Evolutionary conservation across 2,329 filamentous ascomycete species (phyloP).

Genomic region (Verruconis gallopava): DNA sequence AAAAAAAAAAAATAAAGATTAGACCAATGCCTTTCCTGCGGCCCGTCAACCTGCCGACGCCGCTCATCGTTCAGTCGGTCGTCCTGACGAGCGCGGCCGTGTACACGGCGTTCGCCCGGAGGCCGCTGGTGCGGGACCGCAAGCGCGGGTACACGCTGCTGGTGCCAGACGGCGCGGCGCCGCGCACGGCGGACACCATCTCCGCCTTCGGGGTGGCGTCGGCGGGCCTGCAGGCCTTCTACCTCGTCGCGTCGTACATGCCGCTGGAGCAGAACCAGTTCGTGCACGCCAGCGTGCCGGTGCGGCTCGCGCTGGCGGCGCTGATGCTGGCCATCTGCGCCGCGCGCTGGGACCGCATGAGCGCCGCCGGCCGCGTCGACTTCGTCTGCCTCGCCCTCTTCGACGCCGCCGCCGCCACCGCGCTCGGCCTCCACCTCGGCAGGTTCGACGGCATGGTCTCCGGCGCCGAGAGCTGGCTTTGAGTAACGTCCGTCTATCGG

Average conservation of each 20-base stretch:
- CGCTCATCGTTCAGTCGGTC: neutral
- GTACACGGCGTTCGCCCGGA: neutral
- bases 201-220: neutral
- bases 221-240: neutral
- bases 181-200: neutral
- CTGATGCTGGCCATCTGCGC: neutral
- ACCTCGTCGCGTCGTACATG: slow-evolving; percentile 2
- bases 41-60: slow-evolving; percentile 2
- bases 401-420: slow-evolving; percentile 1
- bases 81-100: neutral
- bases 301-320: neutral
- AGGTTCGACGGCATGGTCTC: slow-evolving; percentile 5
- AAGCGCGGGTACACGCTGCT: neutral
- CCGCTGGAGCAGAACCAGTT: slow-evolving; percentile 7
- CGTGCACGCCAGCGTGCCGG: neutral
- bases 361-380: slow-evolving; percentile 1
- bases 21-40: slow-evolving; percentile 5
- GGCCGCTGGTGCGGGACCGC: neutral
- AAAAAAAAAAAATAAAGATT: too few relatives aligned
- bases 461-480: neutral
- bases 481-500: neutral
- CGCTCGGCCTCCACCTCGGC: neutral
- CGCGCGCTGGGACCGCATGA: neutral
- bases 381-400: neutral
- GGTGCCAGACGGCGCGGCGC: neutral